These are phyloP conservation scores for Aegilops tauschii DNA, from an alignment of 176 grass and related monocot genomes.

Conservation along the genomic window DNA sequence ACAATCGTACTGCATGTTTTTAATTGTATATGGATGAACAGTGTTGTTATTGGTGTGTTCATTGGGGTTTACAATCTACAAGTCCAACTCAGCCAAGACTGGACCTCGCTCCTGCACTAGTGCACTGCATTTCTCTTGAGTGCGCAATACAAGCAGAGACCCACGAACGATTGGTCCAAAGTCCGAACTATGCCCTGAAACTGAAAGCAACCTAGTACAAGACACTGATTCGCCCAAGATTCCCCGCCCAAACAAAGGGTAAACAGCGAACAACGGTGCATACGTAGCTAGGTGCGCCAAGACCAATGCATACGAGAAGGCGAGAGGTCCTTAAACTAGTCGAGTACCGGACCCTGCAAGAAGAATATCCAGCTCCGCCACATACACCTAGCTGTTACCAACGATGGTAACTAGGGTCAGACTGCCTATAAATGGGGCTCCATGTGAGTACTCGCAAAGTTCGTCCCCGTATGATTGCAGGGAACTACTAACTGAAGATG, in stretches of 20 bases:
- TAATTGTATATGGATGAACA: too few species aligned
- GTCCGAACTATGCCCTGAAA: background rate
- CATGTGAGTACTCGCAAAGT: background rate
- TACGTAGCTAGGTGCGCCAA: background rate
- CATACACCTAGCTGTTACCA: too few species aligned
- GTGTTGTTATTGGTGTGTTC: too few species aligned
- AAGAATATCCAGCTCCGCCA: conserved; percentile 13
- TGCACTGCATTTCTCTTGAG: background rate
- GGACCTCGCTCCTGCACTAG: too few species aligned
- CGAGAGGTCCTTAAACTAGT: conserved; percentile 9
- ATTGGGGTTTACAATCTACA: too few species aligned
- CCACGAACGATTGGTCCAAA: background rate
- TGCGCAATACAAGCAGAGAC: background rate
- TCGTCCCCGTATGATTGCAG: conserved; percentile 1
- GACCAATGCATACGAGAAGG: background rate
- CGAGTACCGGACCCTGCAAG: background rate
- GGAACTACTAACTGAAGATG: conserved; percentile 10
- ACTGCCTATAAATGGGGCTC: conserved; percentile 12
- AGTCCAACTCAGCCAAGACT: too few species aligned
- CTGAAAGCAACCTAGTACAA: conserved; percentile 8
- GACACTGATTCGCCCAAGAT: background rate
- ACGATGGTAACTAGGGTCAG: background rate
- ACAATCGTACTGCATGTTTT: too few species aligned
- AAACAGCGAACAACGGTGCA: background rate
- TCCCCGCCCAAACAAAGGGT: background rate